Evolutionary conservation across 345 rosid genomes (phyloP).

Genomic region (Pistacia vera): DNA sequence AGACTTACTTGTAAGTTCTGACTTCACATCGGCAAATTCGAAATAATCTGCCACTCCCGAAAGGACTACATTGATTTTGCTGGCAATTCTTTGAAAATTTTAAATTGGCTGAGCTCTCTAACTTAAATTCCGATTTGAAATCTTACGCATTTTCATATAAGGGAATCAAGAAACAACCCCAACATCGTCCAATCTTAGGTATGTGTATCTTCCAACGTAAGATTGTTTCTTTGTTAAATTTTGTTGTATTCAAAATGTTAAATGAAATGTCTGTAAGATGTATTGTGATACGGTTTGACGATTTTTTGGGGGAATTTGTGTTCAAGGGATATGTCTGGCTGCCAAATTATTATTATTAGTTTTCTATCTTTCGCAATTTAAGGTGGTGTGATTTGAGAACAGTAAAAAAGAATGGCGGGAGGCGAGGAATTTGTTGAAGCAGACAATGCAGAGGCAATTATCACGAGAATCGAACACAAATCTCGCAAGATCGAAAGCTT

Average conservation of each 20-base stretch:
- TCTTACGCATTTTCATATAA: too few species aligned
- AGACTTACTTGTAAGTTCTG: too few species aligned
- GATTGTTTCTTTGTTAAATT: not conserved
- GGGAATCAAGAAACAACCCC: not conserved
- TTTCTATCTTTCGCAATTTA: too few species aligned
- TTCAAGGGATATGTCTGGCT: not conserved
- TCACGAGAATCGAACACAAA: slow-evolving; percentile 87
- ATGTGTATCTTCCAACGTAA: not conserved
- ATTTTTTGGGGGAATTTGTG: not conserved
- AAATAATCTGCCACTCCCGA: not conserved
- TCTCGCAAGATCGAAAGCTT: slow-evolving; percentile 88
- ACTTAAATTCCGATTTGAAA: not conserved
- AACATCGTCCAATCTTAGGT: not conserved
- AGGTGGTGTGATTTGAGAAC: not conserved
- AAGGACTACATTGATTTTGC: not conserved
- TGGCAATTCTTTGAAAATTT: too few species aligned
- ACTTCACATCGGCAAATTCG: not conserved
- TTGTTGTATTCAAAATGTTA: not conserved
- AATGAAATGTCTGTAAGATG: too few species aligned
- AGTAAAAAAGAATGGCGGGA: slow-evolving; percentile 42
- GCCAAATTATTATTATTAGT: not conserved
- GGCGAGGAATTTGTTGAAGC: slow-evolving; percentile 60
- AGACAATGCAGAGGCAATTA: slow-evolving; percentile 92
- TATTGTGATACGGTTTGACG: not conserved
- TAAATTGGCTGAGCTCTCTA: too few species aligned